A percentile compares a stretch with the other conserved stretches of the same genome.
Conservation (phyloP, 805 yeast species). For the Ogataea zsoltii region DNA sequence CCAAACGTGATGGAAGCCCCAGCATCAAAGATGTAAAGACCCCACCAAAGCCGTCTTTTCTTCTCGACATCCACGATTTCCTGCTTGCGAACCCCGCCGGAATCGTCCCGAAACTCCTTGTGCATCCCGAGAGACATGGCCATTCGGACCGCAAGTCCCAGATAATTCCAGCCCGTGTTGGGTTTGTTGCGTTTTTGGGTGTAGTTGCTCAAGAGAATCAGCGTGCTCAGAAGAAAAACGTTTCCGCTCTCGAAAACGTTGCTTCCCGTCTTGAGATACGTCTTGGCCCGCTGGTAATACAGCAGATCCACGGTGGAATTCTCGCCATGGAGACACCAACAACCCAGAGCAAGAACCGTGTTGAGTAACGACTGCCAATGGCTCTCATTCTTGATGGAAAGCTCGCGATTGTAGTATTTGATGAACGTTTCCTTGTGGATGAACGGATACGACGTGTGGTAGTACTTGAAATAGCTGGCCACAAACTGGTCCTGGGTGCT, state of each 20-base stretch:
- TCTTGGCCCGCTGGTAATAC: constrained; percentile 56
- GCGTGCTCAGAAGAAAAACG: constrained; percentile 51
- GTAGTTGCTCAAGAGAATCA: constrained; percentile 57
- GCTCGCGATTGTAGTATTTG: constrained; percentile 43
- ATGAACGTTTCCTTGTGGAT: constrained; percentile 55
- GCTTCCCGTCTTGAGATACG: constrained; percentile 37
- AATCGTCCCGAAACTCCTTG: constrained; percentile 46
- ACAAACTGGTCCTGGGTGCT: constrained; percentile 28
- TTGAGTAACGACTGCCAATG: constrained; percentile 57
- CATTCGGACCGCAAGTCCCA: constrained; percentile 66
- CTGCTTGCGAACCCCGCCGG: constrained; percentile 23
- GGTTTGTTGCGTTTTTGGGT: constrained; percentile 66
- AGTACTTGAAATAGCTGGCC: constrained; percentile 55
- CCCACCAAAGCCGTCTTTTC: constrained; percentile 70
- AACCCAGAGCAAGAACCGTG: constrained; percentile 64
- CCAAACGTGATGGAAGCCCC: constrained; percentile 67
- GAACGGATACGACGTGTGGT: constrained; percentile 64
- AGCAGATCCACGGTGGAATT: constrained; percentile 50
- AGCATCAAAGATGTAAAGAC: constrained; percentile 60
- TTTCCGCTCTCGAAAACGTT: constrained; percentile 62
- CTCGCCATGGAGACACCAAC: constrained; percentile 65
- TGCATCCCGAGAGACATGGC: constrained; percentile 65
- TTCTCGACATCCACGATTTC: constrained; percentile 50
- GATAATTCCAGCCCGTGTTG: constrained; percentile 67
- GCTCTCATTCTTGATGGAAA: constrained; percentile 42